Evolutionary conservation across 805 yeast genomes (phyloP), one percentile per base, ranked within the genome.

Genomic region (Isabelozyma heimii): DNA sequence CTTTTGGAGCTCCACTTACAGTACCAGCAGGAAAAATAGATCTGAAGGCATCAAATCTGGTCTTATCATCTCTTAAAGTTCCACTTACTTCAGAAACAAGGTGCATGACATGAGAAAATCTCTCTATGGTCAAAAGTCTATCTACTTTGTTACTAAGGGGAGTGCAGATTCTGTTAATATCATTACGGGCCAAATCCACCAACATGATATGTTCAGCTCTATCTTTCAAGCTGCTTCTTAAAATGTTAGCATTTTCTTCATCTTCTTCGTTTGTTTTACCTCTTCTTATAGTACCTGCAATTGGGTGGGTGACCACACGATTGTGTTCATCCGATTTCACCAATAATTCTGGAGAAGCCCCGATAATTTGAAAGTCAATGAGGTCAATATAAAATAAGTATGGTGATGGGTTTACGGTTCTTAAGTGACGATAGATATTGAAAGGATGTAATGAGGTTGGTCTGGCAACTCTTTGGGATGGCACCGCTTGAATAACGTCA

Each of bases 21-120:
- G 99, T 94, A 41, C 99, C 99, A 1, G 99, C 99, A 16, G 99
- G 99, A 83, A 94, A 94, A 47, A 94, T 89, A 2, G 97, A 91
- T 66, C 99, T 82, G 72, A 94, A 91, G 0, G 99, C 99, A 72
- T 94, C 99, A 63, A 94, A 94, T 55, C 98, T 79, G 10, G 92
- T 85, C 73, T 89, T 86, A 51, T 81, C 97, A 0, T 75, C 69
- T 63, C 99, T 79, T 60, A 94, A 75, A 1, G 85, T 89, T 12
- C 99, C 99, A 52, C 95, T 85, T 16, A 92, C 97, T 68, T 92
- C 95, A 2, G 96, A 87, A 2, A 92, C 97, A 57, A 94, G 76
- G 70, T 94, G 99, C 87, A 91, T 91, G 38, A 94, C 99, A 67
- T 94, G 99, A 14, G 96, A 87, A 62, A 94, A 94, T 63, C 97